These are phyloP conservation scores for Pulveroboletus sp. DNA, from an alignment of 768 basidiomycete species.

Conservation along the genomic window DNA sequence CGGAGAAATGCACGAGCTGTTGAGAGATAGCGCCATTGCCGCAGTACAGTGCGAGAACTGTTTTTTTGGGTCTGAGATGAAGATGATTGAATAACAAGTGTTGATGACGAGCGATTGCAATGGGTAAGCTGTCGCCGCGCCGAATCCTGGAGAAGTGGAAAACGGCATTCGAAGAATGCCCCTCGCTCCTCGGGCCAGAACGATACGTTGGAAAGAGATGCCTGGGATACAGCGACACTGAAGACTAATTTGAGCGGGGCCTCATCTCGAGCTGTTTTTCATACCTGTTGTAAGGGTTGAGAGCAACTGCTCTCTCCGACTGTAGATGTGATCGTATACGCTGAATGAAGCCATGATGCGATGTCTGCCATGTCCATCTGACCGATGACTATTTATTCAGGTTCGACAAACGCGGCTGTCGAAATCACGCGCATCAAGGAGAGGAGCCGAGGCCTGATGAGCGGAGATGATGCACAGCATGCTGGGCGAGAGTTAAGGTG, in stretches of 20 bases:
- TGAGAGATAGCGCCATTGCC: background rate
- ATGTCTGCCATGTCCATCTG: background rate
- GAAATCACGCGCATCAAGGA: background rate
- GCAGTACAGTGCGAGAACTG: slow-evolving; percentile 4
- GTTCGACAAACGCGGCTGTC: background rate
- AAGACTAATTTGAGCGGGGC: background rate
- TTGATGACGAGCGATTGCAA: slow-evolving; percentile 10
- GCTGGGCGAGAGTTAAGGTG: no score
- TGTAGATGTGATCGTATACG: background rate
- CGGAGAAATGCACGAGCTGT: slow-evolving; percentile 5
- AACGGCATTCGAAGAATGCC: background rate
- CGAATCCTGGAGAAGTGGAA: slow-evolving; percentile 10
- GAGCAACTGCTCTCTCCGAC: background rate
- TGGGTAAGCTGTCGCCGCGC: slow-evolving; percentile 3
- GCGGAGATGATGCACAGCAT: no score
- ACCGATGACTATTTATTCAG: background rate
- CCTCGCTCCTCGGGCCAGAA: background rate
- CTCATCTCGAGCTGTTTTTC: background rate
- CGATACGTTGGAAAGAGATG: background rate
- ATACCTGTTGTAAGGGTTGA: background rate
- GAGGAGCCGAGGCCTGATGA: background rate
- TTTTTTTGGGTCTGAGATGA: slow-evolving; percentile 1
- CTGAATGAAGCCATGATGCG: background rate
- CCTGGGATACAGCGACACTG: background rate
- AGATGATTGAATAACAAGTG: slow-evolving; percentile 8